These are phyloP conservation scores for Penicillium sp. DNA, from an alignment of 2,329 filamentous ascomycete species.

Conservation along the genomic window DNA sequence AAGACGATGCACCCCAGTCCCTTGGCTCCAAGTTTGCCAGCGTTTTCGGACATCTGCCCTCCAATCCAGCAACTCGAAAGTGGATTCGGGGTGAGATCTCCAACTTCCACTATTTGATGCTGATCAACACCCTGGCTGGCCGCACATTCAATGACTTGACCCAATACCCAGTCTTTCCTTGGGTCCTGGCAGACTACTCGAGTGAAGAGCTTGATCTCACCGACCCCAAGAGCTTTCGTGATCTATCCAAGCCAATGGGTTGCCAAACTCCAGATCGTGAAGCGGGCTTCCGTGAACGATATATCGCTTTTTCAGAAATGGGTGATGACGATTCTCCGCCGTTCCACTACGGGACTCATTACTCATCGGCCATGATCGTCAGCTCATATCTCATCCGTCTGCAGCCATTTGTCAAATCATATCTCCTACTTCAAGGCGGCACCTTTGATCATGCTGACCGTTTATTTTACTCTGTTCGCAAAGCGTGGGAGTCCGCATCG, in stretches of 20 bases:
- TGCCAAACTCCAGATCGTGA: slow-evolving; percentile 74
- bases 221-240: slow-evolving; percentile 78
- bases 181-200: slow-evolving; percentile 92
- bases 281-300: slow-evolving; percentile 73
- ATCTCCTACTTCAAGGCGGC: slow-evolving; percentile 88
- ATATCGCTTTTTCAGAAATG: slow-evolving; percentile 84
- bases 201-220: slow-evolving; percentile 85
- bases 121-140: slow-evolving; percentile 95
- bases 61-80: slow-evolving; percentile 76
- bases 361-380: slow-evolving; percentile 98
- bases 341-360: slow-evolving; percentile 97
- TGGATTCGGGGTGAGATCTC: slow-evolving; percentile 95
- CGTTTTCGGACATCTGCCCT: slow-evolving; percentile 77
- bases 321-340: slow-evolving; percentile 67
- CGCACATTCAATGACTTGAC: slow-evolving; percentile 97
- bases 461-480: slow-evolving; percentile 86
- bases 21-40: slow-evolving; percentile 86
- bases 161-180: slow-evolving; percentile 96
- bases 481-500: slow-evolving; percentile 86
- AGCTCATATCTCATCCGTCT: slow-evolving; percentile 92
- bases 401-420: slow-evolving; percentile 94
- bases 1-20: slow-evolving; percentile 57
- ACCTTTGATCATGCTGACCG: slow-evolving; percentile 94
- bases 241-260: slow-evolving; percentile 93
- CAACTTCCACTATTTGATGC: slow-evolving; percentile 98